These are phyloP conservation scores for Tricholoma flavovirens DNA, from an alignment of 768 basidiomycete genomes.

Conservation along the genomic window DNA sequence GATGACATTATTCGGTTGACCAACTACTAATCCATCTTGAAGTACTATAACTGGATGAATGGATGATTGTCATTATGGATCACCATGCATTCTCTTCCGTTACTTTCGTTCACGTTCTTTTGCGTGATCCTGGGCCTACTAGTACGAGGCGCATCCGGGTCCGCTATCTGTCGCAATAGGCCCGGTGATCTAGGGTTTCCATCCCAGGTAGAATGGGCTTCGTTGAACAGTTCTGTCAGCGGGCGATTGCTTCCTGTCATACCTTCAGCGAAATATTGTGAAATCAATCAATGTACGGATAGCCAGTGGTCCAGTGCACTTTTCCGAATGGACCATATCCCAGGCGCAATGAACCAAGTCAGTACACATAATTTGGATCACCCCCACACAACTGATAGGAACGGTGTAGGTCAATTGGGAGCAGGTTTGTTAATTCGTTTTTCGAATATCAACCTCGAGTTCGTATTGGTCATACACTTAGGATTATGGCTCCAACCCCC, in stretches of 20 bases:
- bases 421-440: too few species aligned
- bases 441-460: too few species aligned
- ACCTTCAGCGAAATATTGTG: conserved; percentile 19
- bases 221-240: conserved; percentile 17
- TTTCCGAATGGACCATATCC: conserved; percentile 12
- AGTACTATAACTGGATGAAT: too few species aligned
- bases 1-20: too few species aligned
- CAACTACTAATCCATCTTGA: too few species aligned
- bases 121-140: not conserved
- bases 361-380: not conserved
- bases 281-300: conserved; percentile 6
- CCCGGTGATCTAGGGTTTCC: conserved; percentile 19
- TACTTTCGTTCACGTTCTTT: not conserved
- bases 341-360: conserved; percentile 17
- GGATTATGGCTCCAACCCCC: conserved; percentile 22
- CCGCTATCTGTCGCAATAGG: conserved; percentile 13
- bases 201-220: conserved; percentile 11
- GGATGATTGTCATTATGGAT: too few species aligned
- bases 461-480: not conserved
- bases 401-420: too few species aligned
- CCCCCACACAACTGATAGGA: too few species aligned
- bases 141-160: too few species aligned
- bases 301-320: conserved; percentile 12
- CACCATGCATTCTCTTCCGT: too few species aligned
- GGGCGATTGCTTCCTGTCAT: conserved; percentile 18